Evolutionary conservation across 805 yeast species (phyloP), one percentile per base, ranked within the genome.

Genomic region (Martiniozyma abietophila): DNA sequence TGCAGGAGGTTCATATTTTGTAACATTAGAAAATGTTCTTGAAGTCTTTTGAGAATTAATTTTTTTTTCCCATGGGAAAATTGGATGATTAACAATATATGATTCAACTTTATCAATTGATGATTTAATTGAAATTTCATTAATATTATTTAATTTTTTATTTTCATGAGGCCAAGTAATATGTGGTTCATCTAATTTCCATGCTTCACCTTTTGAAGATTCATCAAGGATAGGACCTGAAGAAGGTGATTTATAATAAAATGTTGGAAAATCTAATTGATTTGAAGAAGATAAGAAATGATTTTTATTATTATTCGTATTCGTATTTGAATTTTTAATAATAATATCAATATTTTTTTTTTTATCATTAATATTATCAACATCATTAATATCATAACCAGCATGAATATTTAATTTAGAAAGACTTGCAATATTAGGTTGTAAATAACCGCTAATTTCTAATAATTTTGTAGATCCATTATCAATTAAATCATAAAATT

Each of bases 41-140:
- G 54, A 36, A 8, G 45, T 34, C 9, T 27, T 31, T 7, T 27
- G 18, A 2, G 18, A 16, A 8, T 27, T 5, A 7, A 36, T 25
- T 8, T 32, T 22, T n/a, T 18, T 36, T 36, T 59, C 64, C 62
- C 62, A 59, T 19, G 64, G 64, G 49, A 59, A 59, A 17, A 58
- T 52, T 2, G 60, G 59, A 44, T 58, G 51, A 3, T 46, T 31
- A 5, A 31, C 26, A 10, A 49, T 53, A 34, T 53, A 53, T 10
- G 34, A 35, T 25, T 50, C 51, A 36, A 43, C 25, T 6, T 31
- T 27, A 19, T 40, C 31, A 10, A n/a, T n/a, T n/a, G n/a, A 22
- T 20, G 17, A 18, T 14, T 29, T 19, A 4, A 14, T 18, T 14
- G 11, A 21, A 10, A 17, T 14, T 14, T 27, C 25, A 8, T 8